phyloP scores from a whole-genome alignment of 2,329 filamentous ascomycete species.

The Amesomyces nigricolor region DNA sequence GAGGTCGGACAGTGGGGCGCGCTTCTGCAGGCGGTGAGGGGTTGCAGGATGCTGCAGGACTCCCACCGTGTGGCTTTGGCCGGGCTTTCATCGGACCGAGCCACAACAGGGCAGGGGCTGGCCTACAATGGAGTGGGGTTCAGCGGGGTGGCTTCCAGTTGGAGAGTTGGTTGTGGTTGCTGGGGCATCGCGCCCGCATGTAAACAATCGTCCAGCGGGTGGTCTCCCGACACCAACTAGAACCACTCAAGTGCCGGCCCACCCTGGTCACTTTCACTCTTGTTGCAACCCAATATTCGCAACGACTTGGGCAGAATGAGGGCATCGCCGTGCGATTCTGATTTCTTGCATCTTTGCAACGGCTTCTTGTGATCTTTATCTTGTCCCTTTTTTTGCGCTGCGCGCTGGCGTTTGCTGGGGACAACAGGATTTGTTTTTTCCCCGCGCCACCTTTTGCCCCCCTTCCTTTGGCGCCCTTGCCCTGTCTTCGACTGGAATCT shows the following conservation, averaged over 20 bases:
- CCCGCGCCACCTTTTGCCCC: not conserved
- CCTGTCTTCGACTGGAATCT: not conserved
- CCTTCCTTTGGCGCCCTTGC: not conserved
- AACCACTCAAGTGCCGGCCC: conserved; percentile 20
- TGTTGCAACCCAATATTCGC: conserved; percentile 19
- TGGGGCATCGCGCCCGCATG: conserved; percentile 20
- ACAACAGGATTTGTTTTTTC: not conserved
- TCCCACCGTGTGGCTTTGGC: not conserved
- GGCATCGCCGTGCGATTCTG: conserved; percentile 15
- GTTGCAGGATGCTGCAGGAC: not conserved
- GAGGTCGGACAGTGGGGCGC: conserved; percentile 21
- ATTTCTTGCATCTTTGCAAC: conserved; percentile 14
- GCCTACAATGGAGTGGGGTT: not conserved
- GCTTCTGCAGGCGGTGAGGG: not conserved
- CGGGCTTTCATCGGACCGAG: conserved; percentile 16
- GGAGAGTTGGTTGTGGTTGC: conserved; percentile 15
- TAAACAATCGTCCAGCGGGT: conserved; percentile 21
- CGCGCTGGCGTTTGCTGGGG: conserved; percentile 19
- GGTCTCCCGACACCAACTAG: conserved; percentile 16
- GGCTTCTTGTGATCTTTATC: conserved; percentile 11
- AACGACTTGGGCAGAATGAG: conserved; percentile 19
- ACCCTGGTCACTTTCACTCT: conserved; percentile 20
- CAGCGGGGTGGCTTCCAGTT: not conserved
- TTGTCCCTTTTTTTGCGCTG: conserved; percentile 18
- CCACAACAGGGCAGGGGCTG: not conserved